Conservation (phyloP, 495 filamentous ascomycete species). For the Astrothelium macrocarpum region DNA sequence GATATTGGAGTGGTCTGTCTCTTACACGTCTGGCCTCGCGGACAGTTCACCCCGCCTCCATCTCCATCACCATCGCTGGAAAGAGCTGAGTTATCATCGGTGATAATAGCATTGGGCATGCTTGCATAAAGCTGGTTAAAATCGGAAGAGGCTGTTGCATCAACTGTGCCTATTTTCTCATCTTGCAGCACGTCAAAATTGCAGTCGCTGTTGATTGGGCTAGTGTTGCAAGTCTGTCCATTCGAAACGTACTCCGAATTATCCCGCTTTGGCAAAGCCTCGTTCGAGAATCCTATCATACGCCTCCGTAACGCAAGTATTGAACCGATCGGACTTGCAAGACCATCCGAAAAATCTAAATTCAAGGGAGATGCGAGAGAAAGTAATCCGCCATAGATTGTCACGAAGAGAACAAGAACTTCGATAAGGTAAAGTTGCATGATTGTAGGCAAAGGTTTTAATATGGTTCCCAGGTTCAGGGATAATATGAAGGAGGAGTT, state of each 20-base stretch:
- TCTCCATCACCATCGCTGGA: not conserved
- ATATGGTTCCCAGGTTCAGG: not conserved
- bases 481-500: not conserved
- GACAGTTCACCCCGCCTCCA: not conserved
- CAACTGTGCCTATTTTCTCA: not conserved
- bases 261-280: not conserved
- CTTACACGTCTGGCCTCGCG: not conserved
- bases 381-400: not conserved
- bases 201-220: conserved; percentile 1
- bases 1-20: not conserved
- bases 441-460: not conserved
- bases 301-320: not conserved
- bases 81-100: not conserved
- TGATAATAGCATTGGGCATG: not conserved
- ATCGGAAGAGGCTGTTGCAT: not conserved
- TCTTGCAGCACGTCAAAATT: not conserved
- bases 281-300: not conserved
- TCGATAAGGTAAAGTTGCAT: not conserved
- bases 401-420: not conserved
- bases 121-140: not conserved
- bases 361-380: not conserved
- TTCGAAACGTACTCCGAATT: not conserved
- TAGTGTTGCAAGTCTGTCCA: not conserved
- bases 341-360: not conserved
- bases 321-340: not conserved